A percentile compares a stretch with the other conserved stretches of the same genome.
Evolutionary conservation across 768 basidiomycete genomes (phyloP).

Genomic region (Mycena amicta): DNA sequence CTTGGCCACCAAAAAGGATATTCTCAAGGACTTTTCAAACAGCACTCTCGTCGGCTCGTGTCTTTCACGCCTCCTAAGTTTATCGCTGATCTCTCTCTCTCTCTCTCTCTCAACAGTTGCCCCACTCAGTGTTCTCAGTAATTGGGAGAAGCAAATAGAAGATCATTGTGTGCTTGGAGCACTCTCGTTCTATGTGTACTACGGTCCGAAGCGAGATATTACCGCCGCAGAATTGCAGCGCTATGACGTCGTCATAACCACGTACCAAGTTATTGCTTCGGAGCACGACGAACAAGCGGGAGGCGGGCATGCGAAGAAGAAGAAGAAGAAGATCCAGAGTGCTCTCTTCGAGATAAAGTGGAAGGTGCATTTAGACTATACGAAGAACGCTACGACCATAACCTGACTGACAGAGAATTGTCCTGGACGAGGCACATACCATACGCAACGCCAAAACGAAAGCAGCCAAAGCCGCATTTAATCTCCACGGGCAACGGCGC

Average conservation of each 20-base stretch:
- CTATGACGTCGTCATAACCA: conserved; percentile 82
- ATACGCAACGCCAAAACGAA: conserved; percentile 88
- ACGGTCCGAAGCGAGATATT: conserved; percentile 67
- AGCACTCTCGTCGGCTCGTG: conserved; percentile 75
- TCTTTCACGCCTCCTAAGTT: no score
- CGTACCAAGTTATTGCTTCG: conserved; percentile 71
- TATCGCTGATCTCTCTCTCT: no score
- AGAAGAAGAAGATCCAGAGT: conserved; percentile 62
- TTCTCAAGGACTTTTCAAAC: conserved; percentile 56
- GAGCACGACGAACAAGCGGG: conserved; percentile 49
- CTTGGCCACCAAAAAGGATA: conserved; percentile 72
- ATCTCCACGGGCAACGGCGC: conserved; percentile 66
- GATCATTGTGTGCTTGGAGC: conserved; percentile 66
- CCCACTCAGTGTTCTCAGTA: conserved; percentile 83
- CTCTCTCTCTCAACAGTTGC: no score
- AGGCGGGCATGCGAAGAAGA: conserved; percentile 54
- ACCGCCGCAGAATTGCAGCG: conserved; percentile 59
- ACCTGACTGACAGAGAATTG: conserved; percentile 76
- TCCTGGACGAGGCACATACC: conserved; percentile 88
- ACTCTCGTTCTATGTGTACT: conserved; percentile 65
- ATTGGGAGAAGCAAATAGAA: conserved; percentile 84
- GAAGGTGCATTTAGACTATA: no score
- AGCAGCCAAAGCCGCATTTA: conserved; percentile 71
- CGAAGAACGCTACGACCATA: no score
- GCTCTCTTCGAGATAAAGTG: conserved; percentile 72